Evolutionary conservation across 768 basidiomycete species (phyloP).

Genomic region (Tricholomella constricta): DNA sequence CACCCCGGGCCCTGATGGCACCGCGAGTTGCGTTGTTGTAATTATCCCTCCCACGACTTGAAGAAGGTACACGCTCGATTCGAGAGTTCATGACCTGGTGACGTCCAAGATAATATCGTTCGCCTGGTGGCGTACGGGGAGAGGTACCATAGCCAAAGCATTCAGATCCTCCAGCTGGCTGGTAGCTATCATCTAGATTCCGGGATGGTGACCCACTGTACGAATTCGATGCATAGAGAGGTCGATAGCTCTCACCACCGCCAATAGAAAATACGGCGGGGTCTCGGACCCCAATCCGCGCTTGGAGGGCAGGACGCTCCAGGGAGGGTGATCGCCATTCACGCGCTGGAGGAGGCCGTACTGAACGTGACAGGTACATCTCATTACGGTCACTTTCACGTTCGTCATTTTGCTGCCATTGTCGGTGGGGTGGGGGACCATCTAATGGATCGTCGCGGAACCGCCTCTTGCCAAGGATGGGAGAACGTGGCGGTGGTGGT

Average conservation of each 20-base stretch:
- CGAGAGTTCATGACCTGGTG: constrained; percentile 2
- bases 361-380: constrained; percentile 1
- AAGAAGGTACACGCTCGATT: constrained; percentile 4
- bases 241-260: constrained; percentile 17
- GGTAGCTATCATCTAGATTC: background rate
- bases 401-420: constrained; percentile 13
- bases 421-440: constrained; percentile 22
- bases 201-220: constrained; percentile 5
- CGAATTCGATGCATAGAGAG: constrained; percentile 9
- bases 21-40: background rate
- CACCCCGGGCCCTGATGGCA: constrained; percentile 16
- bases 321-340: constrained; percentile 24
- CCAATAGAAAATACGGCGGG: constrained; percentile 1
- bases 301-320: constrained; percentile 16
- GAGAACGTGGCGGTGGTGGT: background rate
- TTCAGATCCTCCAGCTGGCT: background rate
- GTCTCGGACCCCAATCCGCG: constrained; percentile 14
- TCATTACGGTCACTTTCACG: constrained; percentile 3
- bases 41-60: background rate
- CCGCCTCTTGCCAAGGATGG: constrained; percentile 21
- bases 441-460: constrained; percentile 17
- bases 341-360: constrained; percentile 1
- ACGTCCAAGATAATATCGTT: background rate
- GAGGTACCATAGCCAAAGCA: background rate
- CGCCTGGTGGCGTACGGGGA: background rate